Conservation (phyloP, 768 basidiomycete genomes). For the Suillus spraguei region DNA sequence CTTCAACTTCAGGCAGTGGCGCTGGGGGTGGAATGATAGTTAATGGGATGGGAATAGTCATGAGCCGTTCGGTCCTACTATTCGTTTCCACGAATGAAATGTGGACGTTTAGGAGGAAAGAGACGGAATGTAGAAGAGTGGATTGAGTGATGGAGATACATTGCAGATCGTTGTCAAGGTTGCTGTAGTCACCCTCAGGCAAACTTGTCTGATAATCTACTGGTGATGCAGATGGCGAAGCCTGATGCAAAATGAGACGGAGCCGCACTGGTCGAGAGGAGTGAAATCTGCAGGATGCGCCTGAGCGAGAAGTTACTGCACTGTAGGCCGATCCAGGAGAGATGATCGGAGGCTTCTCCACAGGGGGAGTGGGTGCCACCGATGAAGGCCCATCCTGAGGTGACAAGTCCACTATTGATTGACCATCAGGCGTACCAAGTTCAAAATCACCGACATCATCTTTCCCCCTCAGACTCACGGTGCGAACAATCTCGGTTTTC, state of each 20-base stretch:
- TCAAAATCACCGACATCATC: slow-evolving; percentile 35
- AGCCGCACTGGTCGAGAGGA: slow-evolving; percentile 70
- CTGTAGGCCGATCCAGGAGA: slow-evolving; percentile 38
- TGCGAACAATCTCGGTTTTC: slow-evolving; percentile 74
- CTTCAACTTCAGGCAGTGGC: slow-evolving; percentile 78
- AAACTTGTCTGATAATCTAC: slow-evolving; percentile 46
- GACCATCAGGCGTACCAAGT: neutral
- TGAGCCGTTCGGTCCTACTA: slow-evolving; percentile 66
- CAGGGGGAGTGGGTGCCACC: slow-evolving; percentile 21
- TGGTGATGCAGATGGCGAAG: slow-evolving; percentile 51
- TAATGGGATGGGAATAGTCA: slow-evolving; percentile 68
- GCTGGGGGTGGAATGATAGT: slow-evolving; percentile 74
- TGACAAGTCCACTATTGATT: neutral
- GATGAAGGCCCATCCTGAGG: slow-evolving; percentile 36
- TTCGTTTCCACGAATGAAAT: slow-evolving; percentile 77
- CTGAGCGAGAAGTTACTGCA: slow-evolving; percentile 76
- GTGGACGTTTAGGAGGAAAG: slow-evolving; percentile 74
- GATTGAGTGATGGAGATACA: slow-evolving; percentile 79
- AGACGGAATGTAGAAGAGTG: slow-evolving; percentile 81
- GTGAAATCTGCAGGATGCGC: slow-evolving; percentile 92
- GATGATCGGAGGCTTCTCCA: slow-evolving; percentile 40
- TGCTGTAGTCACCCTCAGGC: slow-evolving; percentile 43
- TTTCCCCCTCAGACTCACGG: slow-evolving; percentile 55
- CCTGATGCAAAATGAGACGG: slow-evolving; percentile 79
- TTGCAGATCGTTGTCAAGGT: slow-evolving; percentile 59